Evolutionary conservation across 768 basidiomycete genomes (phyloP).

Genomic region (Termitomyces sp.): DNA sequence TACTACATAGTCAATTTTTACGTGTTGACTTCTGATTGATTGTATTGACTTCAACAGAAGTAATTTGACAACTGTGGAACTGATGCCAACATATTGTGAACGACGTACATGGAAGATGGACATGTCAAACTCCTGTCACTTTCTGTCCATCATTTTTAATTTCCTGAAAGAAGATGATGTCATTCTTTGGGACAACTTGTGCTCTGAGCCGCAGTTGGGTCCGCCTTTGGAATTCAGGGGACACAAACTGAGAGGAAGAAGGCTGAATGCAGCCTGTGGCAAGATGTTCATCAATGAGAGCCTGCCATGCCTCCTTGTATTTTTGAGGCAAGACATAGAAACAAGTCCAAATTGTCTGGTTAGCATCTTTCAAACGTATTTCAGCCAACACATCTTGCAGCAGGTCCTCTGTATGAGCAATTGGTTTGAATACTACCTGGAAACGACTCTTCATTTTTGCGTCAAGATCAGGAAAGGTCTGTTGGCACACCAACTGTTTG

Average conservation of each 20-base stretch:
- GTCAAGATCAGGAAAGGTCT: too few species aligned
- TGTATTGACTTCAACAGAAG: too few species aligned
- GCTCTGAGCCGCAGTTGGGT: neutral
- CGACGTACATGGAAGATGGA: too few species aligned
- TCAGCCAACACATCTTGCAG: neutral
- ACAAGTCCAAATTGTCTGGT: neutral
- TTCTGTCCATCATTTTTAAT: too few species aligned
- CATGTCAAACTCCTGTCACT: too few species aligned
- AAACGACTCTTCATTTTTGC: too few species aligned
- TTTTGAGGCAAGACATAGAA: neutral
- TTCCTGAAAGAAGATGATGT: neutral
- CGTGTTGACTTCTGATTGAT: too few species aligned
- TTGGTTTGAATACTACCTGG: neutral
- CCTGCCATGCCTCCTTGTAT: neutral
- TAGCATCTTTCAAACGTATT: neutral
- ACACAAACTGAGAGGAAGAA: neutral
- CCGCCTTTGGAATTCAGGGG: neutral
- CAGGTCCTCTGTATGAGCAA: neutral
- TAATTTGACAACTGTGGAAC: too few species aligned
- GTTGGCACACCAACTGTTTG: neutral
- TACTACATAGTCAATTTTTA: too few species aligned
- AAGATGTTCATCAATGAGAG: neutral
- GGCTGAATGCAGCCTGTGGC: neutral
- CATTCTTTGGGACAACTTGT: neutral
- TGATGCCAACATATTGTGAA: too few species aligned